Base-by-base conservation (phyloP, 495 filamentous ascomycete genomes). In the Podospora conica region DNA sequence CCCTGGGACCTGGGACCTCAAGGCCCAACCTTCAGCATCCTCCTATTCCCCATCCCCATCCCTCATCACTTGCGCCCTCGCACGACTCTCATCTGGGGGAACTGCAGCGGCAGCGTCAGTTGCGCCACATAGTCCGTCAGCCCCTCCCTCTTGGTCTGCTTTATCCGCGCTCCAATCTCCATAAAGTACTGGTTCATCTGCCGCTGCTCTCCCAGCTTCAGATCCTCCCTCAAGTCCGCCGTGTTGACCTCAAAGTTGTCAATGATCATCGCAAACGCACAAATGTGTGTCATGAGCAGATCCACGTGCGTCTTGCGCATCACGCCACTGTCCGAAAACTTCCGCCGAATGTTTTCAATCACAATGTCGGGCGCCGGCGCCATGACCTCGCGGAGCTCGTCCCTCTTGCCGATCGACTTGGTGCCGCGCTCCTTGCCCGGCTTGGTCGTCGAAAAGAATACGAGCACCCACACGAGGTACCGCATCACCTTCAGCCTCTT, bases 201-300 rank as follows among this genome's bases (percentile, higher is more conserved):
- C 69, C 82, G 85, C 61, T 85, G 83, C 67, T 95, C 91, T 15
- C 40, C 40, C 29, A 97, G 70, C 65, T 84, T 83, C 55, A 98
- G 79, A 73, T 98, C 95, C 57, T 90, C 86, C 65, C 87, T 85
- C 66, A 98, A 77, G 71, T 92, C 86, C 23, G 82, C 82, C 11
- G 87, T 87, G 74, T 97, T 91, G 24, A 91, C 89, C 55, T 88
- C 86, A 68, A 88, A 91, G 67, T 90, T 85, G 69, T 96, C 91
- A 10, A 94, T 81, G 53, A 90, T 82, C 71, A 90, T 78, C 15
- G 88, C 83, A 15, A 90, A 78, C 3, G 85, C 86, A 69, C 87
- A 90, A 76, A 87, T 83, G 68, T 90, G 87, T 28, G 87, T 89
- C 70, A 86, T 86, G 21, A 91, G 77, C 62, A 88, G 78, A 62